A percentile compares a stretch with the other conserved stretches of the same genome.
phyloP scores from a whole-genome alignment of 139 green algal genomes.

The Zygnema circumcarinatum region DNA sequence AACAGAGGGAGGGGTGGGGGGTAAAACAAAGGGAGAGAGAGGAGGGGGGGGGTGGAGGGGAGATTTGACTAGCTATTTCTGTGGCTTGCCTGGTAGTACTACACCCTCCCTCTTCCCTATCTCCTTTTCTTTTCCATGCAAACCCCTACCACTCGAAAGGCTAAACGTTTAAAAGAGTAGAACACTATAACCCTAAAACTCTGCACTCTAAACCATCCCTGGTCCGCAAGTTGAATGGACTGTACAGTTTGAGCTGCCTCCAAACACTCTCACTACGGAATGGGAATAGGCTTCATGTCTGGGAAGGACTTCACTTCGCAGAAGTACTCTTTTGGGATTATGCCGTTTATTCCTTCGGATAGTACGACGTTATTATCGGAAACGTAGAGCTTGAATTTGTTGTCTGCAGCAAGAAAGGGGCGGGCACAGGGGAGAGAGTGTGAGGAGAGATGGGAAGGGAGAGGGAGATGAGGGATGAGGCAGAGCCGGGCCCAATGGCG shows the following conservation, averaged over 20 bases:
- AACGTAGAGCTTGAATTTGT: conserved; percentile 19
- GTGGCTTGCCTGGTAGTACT: neutral
- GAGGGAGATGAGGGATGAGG: no score
- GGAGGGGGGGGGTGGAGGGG: neutral
- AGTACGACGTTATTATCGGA: conserved; percentile 48
- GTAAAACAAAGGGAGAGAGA: neutral
- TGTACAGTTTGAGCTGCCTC: no score
- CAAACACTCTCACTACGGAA: neutral
- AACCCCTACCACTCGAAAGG: neutral
- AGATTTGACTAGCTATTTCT: neutral
- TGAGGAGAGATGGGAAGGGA: no score
- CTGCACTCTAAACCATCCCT: no score
- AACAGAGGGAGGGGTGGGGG: no score
- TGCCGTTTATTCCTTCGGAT: conserved; percentile 28
- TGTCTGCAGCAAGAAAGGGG: neutral
- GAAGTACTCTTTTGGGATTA: conserved; percentile 44
- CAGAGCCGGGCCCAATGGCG: no score
- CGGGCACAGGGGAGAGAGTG: no score
- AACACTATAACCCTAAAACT: no score
- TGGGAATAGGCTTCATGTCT: neutral
- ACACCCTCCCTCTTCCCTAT: neutral
- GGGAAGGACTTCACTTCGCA: conserved; percentile 18
- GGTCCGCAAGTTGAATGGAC: no score
- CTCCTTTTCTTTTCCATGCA: neutral
- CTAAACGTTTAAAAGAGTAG: no score